Conservation (phyloP, 768 basidiomycete species). For the Hygrocybe punicea region DNA sequence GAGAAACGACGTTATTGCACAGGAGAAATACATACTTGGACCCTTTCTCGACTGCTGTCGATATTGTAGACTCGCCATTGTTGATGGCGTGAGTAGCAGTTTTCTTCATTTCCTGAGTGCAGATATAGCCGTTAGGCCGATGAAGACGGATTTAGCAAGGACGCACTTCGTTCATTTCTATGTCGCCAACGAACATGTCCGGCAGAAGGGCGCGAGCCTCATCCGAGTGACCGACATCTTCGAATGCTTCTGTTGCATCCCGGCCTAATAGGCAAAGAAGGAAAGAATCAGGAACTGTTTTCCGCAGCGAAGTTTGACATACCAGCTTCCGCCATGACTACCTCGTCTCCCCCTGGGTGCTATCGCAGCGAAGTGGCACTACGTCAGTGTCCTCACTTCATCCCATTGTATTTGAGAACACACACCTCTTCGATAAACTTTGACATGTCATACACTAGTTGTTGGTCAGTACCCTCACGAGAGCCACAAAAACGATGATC, state of each 20-base stretch:
- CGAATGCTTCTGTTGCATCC: conserved; percentile 97
- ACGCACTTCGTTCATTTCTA: conserved; percentile 67
- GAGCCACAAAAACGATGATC: conserved; percentile 13
- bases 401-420: background rate
- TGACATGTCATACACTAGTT: conserved; percentile 84
- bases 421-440: conserved; percentile 93
- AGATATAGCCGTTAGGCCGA: background rate
- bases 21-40: conserved; percentile 51
- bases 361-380: conserved; percentile 25
- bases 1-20: background rate
- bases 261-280: conserved; percentile 55
- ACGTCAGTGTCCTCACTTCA: background rate
- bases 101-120: conserved; percentile 46
- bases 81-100: conserved; percentile 50
- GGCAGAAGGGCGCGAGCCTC: conserved; percentile 87
- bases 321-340: conserved; percentile 90
- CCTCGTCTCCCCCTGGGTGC: conserved; percentile 99
- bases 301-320: conserved; percentile 28
- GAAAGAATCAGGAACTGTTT: conserved; percentile 3
- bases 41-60: conserved; percentile 58
- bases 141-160: background rate
- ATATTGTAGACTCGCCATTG: conserved; percentile 36
- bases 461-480: conserved; percentile 19
- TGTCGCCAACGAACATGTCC: conserved; percentile 76
- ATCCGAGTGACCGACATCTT: conserved; percentile 98